These are phyloP conservation scores for Ogataea trehaloabstinens DNA, from an alignment of 805 yeast genomes.

Conservation along the genomic window DNA sequence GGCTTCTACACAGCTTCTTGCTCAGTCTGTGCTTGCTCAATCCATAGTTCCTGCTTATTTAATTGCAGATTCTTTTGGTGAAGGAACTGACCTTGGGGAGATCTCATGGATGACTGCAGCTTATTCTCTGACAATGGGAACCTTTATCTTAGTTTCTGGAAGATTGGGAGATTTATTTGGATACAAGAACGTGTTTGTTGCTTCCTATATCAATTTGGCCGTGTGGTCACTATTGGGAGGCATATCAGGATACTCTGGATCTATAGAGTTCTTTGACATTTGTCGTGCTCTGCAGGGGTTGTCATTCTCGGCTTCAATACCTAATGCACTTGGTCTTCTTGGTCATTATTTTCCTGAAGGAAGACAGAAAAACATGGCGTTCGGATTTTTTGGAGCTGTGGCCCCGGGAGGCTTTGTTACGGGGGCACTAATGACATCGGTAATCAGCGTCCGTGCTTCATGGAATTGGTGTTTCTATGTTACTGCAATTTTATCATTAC, in stretches of 20 bases:
- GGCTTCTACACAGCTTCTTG: constrained; percentile 33
- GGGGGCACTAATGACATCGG: constrained; percentile 52
- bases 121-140: constrained; percentile 68
- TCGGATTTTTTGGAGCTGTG: constrained; percentile 56
- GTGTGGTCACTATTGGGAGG: constrained; percentile 65
- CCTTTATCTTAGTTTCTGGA: constrained; percentile 68
- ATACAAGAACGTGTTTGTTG: constrained; percentile 47
- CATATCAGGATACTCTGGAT: constrained; percentile 47
- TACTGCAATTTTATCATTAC: constrained; percentile 38
- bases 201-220: constrained; percentile 55
- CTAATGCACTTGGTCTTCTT: constrained; percentile 58
- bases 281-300: constrained; percentile 65
- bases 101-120: constrained; percentile 71
- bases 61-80: constrained; percentile 31
- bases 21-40: constrained; percentile 37
- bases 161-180: constrained; percentile 73
- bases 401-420: constrained; percentile 63
- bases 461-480: constrained; percentile 66
- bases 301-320: constrained; percentile 58
- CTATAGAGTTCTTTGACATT: constrained; percentile 48
- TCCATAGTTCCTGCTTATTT: constrained; percentile 27
- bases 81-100: constrained; percentile 29
- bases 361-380: constrained; percentile 48
- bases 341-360: constrained; percentile 49
- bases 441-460: constrained; percentile 43